A percentile compares a stretch with the other conserved stretches of the same genome.
These are phyloP conservation scores for Barnettozyma vustinii DNA, from an alignment of 805 yeast genomes.

Conservation along the genomic window DNA sequence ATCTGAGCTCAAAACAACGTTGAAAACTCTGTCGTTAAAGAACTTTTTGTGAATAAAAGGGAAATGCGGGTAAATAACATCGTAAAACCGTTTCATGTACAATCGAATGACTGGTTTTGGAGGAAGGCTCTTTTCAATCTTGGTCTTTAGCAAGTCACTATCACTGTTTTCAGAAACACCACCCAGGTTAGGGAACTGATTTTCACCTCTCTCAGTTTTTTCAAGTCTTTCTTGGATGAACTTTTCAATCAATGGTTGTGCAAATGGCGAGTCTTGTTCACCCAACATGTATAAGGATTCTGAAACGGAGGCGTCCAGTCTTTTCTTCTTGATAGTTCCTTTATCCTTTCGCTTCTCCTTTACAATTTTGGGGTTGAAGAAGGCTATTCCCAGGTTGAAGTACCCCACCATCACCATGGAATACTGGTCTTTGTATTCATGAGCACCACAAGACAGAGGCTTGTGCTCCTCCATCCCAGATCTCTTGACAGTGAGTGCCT, in stretches of 20 bases:
- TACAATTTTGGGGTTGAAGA: conserved; percentile 12
- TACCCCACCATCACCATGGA: conserved; percentile 20
- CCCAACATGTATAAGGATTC: conserved; percentile 18
- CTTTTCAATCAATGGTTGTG: conserved; percentile 14
- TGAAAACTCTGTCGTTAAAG: conserved; percentile 28
- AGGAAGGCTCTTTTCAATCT: conserved; percentile 35
- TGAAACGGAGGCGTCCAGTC: conserved; percentile 22
- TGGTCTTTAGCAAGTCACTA: conserved; percentile 29
- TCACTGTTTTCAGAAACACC: conserved; percentile 8
- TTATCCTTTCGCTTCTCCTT: conserved; percentile 5
- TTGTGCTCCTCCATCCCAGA: conserved; percentile 25
- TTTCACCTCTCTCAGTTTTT: conserved; percentile 8
- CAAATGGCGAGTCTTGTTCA: conserved; percentile 19
- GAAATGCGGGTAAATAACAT: conserved; percentile 40
- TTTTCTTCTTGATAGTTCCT: conserved; percentile 12
- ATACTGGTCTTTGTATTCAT: conserved; percentile 19
- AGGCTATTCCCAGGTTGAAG: conserved; percentile 16
- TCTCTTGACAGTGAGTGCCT: conserved; percentile 19
- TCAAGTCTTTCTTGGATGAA: conserved; percentile 18
- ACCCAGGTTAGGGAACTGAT: conserved; percentile 12
- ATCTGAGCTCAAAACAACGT: conserved; percentile 31
- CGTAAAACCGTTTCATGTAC: conserved; percentile 38
- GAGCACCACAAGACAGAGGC: conserved; percentile 19
- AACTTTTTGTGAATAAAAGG: conserved; percentile 39
- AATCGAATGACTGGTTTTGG: conserved; percentile 34